These are phyloP conservation scores for Phytophthora podocarpi DNA, from an alignment of 352 stramenopile genomes.

Conservation along the genomic window DNA sequence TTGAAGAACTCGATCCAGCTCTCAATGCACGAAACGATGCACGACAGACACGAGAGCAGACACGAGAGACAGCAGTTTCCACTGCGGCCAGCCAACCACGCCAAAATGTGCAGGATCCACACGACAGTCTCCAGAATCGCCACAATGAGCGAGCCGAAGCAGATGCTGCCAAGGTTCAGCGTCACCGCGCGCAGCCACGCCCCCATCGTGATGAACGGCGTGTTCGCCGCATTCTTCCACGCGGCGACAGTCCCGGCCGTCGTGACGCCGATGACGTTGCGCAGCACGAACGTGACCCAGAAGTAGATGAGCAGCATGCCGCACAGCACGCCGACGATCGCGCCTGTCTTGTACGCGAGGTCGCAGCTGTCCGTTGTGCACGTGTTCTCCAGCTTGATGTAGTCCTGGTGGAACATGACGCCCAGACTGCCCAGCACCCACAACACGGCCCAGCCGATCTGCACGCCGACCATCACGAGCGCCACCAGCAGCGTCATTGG, in stretches of 20 bases:
- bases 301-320: constrained; percentile 93
- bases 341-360: constrained; percentile 46
- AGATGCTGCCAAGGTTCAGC: constrained; percentile 93
- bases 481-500: constrained; percentile 84
- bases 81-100: constrained; percentile 58
- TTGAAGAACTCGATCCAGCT: constrained; percentile 91
- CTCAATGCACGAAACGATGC: constrained; percentile 84
- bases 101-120: constrained; percentile 69
- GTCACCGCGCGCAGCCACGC: constrained; percentile 86
- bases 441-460: constrained; percentile 85
- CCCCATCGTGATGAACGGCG: constrained; percentile 72
- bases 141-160: constrained; percentile 91
- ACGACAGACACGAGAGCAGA: constrained; percentile 68
- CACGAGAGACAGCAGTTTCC: constrained; percentile 82
- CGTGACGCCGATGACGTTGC: constrained; percentile 91
- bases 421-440: constrained; percentile 88
- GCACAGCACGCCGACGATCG: constrained; percentile 79
- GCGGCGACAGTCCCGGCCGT: constrained; percentile 89
- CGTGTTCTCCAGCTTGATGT: constrained; percentile 54
- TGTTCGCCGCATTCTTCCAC: constrained; percentile 87
- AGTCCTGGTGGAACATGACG: constrained; percentile 81
- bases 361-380: constrained; percentile 61
- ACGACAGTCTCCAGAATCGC: constrained; percentile 89
- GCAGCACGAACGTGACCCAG: constrained; percentile 88
- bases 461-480: constrained; percentile 82